Percentiles rank a stretch among this genome's conserved stretches.
Evolutionary conservation across 345 rosid genomes (phyloP).

Genomic region (Syzygium aqueum): DNA sequence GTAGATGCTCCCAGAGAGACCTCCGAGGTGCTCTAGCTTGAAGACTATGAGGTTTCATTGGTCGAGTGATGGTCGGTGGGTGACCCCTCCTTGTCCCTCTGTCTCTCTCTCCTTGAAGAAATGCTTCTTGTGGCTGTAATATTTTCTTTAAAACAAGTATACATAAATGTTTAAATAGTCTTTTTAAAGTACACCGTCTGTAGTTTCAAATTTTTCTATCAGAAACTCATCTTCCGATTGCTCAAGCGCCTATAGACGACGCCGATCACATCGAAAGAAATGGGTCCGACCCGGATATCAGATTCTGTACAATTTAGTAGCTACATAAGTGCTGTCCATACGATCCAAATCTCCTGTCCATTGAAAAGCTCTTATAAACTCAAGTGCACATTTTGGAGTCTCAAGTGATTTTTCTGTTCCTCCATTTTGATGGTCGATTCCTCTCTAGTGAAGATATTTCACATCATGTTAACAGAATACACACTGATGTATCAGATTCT

Average conservation of each 20-base stretch:
- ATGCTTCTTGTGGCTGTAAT: not conserved
- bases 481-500: not conserved
- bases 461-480: not conserved
- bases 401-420: not conserved
- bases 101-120: not conserved
- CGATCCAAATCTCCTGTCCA: not conserved
- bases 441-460: not conserved
- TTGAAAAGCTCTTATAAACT: not conserved
- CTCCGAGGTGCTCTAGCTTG: not conserved
- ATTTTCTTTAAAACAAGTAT: not conserved
- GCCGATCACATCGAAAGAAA: not conserved
- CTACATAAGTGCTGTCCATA: not conserved
- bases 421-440: not conserved
- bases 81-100: not conserved
- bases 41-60: not conserved
- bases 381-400: not conserved
- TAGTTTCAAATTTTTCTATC: not conserved
- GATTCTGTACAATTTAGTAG: not conserved
- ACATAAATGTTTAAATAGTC: not conserved
- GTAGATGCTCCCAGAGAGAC: slow-evolving; percentile 56
- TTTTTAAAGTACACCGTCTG: not conserved
- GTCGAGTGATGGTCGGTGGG: not conserved
- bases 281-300: not conserved
- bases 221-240: not conserved
- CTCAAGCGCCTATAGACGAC: not conserved